Percentiles rank a stretch among this genome's conserved stretches.
Evolutionary conservation across 306 rosid genomes (phyloP).

Genomic region (Cicer judaicum): DNA sequence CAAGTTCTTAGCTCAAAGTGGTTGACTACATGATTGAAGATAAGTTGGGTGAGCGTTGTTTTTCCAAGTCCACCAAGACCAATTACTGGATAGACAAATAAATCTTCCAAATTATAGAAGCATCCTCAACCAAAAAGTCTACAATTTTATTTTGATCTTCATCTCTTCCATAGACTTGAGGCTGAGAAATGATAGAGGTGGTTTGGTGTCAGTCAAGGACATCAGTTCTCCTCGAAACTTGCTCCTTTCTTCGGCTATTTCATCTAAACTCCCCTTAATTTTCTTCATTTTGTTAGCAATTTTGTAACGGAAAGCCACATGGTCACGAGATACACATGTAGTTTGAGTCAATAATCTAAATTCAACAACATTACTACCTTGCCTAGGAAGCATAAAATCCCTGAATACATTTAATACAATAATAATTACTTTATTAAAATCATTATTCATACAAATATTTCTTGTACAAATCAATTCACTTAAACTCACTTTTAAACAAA

Average conservation of each 20-base stretch:
- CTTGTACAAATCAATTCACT: not conserved
- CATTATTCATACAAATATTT: not conserved
- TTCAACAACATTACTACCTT: slow-evolving; percentile 24
- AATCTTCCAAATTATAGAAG: not conserved
- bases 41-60: slow-evolving; percentile 22
- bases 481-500: not conserved
- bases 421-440: not conserved
- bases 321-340: slow-evolving; percentile 43
- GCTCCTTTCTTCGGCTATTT: slow-evolving; percentile 20
- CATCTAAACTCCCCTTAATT: not conserved
- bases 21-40: slow-evolving; percentile 20
- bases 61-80: slow-evolving; percentile 37
- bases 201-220: slow-evolving; percentile 37
- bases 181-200: not conserved
- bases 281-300: too few species aligned
- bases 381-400: slow-evolving; percentile 10
- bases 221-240: not conserved
- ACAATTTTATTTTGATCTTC: slow-evolving; percentile 6
- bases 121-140: slow-evolving; percentile 12
- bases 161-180: slow-evolving; percentile 34
- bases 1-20: slow-evolving; percentile 34
- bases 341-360: slow-evolving; percentile 23
- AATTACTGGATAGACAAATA: not conserved
- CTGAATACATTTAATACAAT: not conserved
- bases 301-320: not conserved